phyloP scores from a whole-genome alignment of 2,329 filamentous ascomycete species.

The Scytalidium lignicola region DNA sequence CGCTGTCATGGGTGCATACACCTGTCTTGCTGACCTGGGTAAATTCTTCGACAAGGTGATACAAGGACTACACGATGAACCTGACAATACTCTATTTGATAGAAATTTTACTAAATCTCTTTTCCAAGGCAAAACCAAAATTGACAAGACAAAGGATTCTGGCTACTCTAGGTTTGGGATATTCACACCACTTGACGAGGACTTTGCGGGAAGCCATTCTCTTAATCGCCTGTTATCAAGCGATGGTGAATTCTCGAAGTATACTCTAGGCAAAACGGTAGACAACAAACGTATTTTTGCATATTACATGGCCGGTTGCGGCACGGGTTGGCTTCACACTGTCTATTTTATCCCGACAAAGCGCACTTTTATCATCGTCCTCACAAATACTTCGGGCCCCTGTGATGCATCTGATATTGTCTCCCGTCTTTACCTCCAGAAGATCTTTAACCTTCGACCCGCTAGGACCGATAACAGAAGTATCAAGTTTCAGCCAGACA shows the following conservation, averaged over 20 bases:
- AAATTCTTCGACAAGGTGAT: conserved; percentile 3
- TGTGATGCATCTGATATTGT: conserved; percentile 6
- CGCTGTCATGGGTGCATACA: conserved; percentile 3
- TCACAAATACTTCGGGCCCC: conserved; percentile 7
- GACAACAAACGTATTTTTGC: conserved; percentile 1
- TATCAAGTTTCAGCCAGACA: too few species aligned
- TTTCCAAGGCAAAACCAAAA: too few species aligned
- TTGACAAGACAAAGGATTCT: too few species aligned
- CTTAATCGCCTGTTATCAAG: conserved; percentile 5
- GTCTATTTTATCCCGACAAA: conserved; percentile 5
- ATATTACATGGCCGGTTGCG: conserved; percentile 7
- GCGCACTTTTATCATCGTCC: conserved; percentile 2
- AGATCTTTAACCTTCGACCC: conserved; percentile 6
- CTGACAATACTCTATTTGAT: conserved; percentile 1
- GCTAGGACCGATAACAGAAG: background rate
- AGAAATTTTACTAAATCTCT: conserved; percentile 2
- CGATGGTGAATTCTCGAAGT: background rate
- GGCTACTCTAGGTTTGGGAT: conserved; percentile 4
- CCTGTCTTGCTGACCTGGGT: conserved; percentile 4
- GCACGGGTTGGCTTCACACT: conserved; percentile 6
- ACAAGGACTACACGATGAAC: background rate
- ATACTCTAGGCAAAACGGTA: conserved; percentile 2
- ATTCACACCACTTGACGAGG: conserved; percentile 1
- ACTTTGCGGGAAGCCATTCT: conserved; percentile 5
- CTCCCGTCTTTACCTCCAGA: conserved; percentile 5